Evolutionary conservation across 139 green algal genomes (phyloP).

Genomic region (Ettlia oleoabundans): DNA sequence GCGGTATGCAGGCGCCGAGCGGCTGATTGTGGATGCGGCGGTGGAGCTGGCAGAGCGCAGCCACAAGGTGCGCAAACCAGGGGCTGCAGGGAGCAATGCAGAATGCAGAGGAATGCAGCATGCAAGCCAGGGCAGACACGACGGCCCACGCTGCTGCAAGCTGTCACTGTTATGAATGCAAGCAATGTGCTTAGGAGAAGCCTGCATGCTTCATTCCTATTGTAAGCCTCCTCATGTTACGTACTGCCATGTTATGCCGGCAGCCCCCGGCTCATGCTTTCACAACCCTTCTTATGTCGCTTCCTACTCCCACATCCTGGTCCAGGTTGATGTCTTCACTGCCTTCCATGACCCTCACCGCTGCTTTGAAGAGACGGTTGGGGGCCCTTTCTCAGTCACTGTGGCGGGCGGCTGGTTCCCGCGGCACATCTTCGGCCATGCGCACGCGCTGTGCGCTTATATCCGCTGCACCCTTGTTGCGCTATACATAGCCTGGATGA

Average conservation of each 20-base stretch:
- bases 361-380: slow-evolving; percentile 93
- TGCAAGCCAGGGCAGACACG: not conserved
- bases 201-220: too few species aligned
- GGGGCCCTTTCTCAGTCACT: slow-evolving; percentile 77
- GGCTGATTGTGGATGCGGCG: slow-evolving; percentile 95
- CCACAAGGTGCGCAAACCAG: slow-evolving; percentile 63
- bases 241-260: too few species aligned
- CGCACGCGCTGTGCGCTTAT: slow-evolving; percentile 87
- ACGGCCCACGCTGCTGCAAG: too few species aligned
- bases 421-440: slow-evolving; percentile 66
- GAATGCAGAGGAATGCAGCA: not conserved
- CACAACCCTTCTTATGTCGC: not conserved
- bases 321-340: slow-evolving; percentile 92
- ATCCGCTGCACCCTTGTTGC: slow-evolving; percentile 82
- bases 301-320: not conserved
- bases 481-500: slow-evolving; percentile 66
- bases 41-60: slow-evolving; percentile 77
- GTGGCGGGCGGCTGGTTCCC: slow-evolving; percentile 90
- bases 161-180: too few species aligned
- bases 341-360: slow-evolving; percentile 81
- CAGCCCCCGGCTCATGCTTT: too few species aligned
- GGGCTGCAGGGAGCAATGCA: not conserved
- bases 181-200: too few species aligned
- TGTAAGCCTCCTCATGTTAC: too few species aligned
- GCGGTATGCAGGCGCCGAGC: slow-evolving; percentile 80